Evolutionary conservation across 192 early-diverging fungal species (phyloP).

Genomic region (Coemansia guatemalensis): DNA sequence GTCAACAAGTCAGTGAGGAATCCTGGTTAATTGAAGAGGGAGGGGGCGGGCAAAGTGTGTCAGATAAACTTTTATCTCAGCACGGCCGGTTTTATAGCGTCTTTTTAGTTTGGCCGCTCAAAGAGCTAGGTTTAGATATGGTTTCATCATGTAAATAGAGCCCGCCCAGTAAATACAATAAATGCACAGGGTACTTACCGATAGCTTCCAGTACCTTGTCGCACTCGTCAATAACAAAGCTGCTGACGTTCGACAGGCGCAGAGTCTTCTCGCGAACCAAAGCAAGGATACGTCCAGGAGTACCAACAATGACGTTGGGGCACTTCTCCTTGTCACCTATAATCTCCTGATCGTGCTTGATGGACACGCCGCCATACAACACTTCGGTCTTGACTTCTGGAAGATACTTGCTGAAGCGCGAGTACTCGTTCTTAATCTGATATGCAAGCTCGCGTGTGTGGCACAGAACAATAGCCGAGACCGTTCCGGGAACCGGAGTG

Average conservation of each 20-base stretch:
- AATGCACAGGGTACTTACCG: slow-evolving; percentile 60
- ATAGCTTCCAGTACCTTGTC: slow-evolving; percentile 95
- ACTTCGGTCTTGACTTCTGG: slow-evolving; percentile 91
- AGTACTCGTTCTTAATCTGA: slow-evolving; percentile 98
- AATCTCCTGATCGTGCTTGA: slow-evolving; percentile 78
- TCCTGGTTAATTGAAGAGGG: too few species aligned
- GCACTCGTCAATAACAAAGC: slow-evolving; percentile 99
- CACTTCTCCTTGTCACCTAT: slow-evolving; percentile 81
- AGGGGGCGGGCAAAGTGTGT: background rate
- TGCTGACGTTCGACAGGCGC: slow-evolving; percentile 81
- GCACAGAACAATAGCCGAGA: slow-evolving; percentile 90
- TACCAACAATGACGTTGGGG: slow-evolving; percentile 96
- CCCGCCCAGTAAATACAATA: background rate
- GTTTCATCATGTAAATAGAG: slow-evolving; percentile 49
- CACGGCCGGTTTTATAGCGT: slow-evolving; percentile 31
- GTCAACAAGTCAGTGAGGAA: background rate
- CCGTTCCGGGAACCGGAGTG: slow-evolving; percentile 76
- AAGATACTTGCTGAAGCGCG: slow-evolving; percentile 94
- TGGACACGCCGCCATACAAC: slow-evolving; percentile 86
- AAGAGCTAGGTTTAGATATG: slow-evolving; percentile 82
- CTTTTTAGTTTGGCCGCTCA: slow-evolving; percentile 52
- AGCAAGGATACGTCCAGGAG: slow-evolving; percentile 90
- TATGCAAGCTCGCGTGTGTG: slow-evolving; percentile 98
- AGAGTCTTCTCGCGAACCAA: slow-evolving; percentile 85
- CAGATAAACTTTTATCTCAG: slow-evolving; percentile 33